Conservation (phyloP, 2,329 filamentous ascomycete species). For the Endocalyx cinctus region DNA sequence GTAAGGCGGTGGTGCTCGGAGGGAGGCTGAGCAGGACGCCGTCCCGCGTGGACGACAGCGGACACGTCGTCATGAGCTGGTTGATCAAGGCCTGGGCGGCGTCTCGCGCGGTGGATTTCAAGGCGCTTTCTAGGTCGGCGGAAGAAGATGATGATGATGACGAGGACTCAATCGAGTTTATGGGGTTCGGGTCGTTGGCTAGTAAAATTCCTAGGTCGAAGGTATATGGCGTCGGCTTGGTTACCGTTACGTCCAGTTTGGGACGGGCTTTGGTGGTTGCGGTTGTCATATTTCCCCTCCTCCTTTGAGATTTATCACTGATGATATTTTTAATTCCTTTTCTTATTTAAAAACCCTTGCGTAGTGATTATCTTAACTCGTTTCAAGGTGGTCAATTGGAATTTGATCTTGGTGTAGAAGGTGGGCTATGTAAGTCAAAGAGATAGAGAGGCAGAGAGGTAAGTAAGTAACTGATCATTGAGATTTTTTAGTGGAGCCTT, state of each 20-base stretch:
- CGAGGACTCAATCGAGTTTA: slow-evolving; percentile 17
- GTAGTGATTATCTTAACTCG: too few species aligned
- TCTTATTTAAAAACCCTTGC: too few species aligned
- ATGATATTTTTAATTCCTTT: too few species aligned
- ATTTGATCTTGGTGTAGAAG: too few species aligned
- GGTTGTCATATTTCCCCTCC: neutral
- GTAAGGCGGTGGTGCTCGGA: slow-evolving; percentile 62
- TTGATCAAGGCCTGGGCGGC: slow-evolving; percentile 93
- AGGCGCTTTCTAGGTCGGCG: slow-evolving; percentile 56
- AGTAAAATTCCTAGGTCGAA: slow-evolving; percentile 64
- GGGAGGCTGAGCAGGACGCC: slow-evolving; percentile 80
- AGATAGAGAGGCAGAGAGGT: too few species aligned
- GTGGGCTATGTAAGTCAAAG: too few species aligned
- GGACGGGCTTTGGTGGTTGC: slow-evolving; percentile 10
- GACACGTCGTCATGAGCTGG: slow-evolving; percentile 86
- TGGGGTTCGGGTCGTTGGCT: slow-evolving; percentile 80
- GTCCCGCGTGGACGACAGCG: slow-evolving; percentile 63
- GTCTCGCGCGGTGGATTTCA: slow-evolving; percentile 74
- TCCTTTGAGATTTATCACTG: neutral
- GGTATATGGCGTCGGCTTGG: slow-evolving; percentile 25
- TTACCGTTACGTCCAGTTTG: slow-evolving; percentile 26
- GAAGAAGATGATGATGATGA: slow-evolving; percentile 49
- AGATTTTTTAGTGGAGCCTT: slow-evolving; percentile 15
- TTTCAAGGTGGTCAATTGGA: too few species aligned
- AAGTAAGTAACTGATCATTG: too few species aligned